Conservation (phyloP, 352 stramenopile genomes). For the Pythium monospermum region DNA sequence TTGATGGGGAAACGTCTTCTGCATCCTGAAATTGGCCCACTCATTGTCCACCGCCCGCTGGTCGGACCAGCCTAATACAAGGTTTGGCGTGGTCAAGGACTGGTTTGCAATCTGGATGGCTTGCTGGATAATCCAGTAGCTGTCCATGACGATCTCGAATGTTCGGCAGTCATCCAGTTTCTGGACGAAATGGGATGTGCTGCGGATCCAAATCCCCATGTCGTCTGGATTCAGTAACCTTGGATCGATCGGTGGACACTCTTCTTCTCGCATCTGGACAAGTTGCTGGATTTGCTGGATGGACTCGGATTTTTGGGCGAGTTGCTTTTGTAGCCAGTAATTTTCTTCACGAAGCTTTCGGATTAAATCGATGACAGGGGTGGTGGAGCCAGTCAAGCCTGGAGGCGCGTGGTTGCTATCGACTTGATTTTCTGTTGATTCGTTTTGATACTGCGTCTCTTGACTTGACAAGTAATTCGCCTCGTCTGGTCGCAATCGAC, state of each 20-base stretch:
- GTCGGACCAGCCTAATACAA: slow-evolving; percentile 38
- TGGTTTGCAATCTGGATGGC: slow-evolving; percentile 5
- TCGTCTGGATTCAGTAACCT: slow-evolving; percentile 14
- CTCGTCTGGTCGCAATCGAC: no score
- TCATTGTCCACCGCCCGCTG: slow-evolving; percentile 31
- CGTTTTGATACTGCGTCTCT: background rate
- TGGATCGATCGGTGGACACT: slow-evolving; percentile 8
- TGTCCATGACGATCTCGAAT: slow-evolving; percentile 20
- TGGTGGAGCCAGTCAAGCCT: no score
- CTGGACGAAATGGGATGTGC: slow-evolving; percentile 16
- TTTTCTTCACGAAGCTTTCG: slow-evolving; percentile 26
- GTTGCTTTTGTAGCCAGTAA: slow-evolving; percentile 27
- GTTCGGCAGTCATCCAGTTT: slow-evolving; percentile 2
- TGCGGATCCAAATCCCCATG: slow-evolving; percentile 18
- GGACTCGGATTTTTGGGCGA: slow-evolving; percentile 7
- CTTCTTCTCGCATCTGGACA: background rate
- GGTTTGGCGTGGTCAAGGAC: slow-evolving; percentile 7
- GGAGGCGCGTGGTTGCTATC: no score
- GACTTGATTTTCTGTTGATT: background rate
- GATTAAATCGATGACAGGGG: no score
- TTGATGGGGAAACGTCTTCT: slow-evolving; percentile 38
- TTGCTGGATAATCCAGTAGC: slow-evolving; percentile 19
- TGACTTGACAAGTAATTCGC: background rate
- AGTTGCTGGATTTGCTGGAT: slow-evolving; percentile 1
- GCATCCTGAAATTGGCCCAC: slow-evolving; percentile 44